Percentiles rank a stretch among this genome's conserved stretches.
These are phyloP conservation scores for Neophaeococcomyces aloes DNA, from an alignment of 2,329 filamentous ascomycete genomes.

Conservation along the genomic window DNA sequence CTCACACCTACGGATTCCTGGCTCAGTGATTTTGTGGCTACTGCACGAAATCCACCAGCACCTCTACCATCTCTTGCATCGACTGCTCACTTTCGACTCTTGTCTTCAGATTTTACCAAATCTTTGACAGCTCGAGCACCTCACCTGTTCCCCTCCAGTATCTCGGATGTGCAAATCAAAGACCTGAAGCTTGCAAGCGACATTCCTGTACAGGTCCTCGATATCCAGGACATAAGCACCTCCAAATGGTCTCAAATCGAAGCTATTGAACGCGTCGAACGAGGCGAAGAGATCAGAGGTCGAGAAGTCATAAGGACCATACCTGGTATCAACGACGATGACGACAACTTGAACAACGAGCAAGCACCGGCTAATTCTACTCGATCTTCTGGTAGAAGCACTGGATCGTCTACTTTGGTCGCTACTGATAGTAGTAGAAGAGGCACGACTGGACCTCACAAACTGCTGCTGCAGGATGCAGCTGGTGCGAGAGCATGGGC, in stretches of 20 bases:
- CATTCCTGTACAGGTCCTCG: conserved; percentile 69
- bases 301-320: conserved; percentile 71
- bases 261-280: conserved; percentile 47
- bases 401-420: conserved; percentile 13
- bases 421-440: conserved; percentile 10
- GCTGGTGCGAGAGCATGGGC: conserved; percentile 58
- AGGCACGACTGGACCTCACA: conserved; percentile 54
- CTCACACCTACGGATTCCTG: conserved; percentile 25
- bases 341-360: conserved; percentile 11
- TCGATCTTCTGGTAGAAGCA: neutral
- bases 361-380: neutral
- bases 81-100: conserved; percentile 68
- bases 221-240: conserved; percentile 70
- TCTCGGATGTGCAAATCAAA: conserved; percentile 44
- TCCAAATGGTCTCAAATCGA: conserved; percentile 84
- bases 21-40: conserved; percentile 45
- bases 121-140: conserved; percentile 37
- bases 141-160: conserved; percentile 47
- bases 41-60: conserved; percentile 42
- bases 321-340: conserved; percentile 40
- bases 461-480: conserved; percentile 72
- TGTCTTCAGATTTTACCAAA: conserved; percentile 64
- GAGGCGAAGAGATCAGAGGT: conserved; percentile 47
- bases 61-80: conserved; percentile 60
- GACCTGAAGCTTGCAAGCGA: conserved; percentile 50